A percentile compares a stretch with the other conserved stretches of the same genome.
Evolutionary conservation across 1,284 basidiomycete species (phyloP).

Genomic region (Boletus mariae): DNA sequence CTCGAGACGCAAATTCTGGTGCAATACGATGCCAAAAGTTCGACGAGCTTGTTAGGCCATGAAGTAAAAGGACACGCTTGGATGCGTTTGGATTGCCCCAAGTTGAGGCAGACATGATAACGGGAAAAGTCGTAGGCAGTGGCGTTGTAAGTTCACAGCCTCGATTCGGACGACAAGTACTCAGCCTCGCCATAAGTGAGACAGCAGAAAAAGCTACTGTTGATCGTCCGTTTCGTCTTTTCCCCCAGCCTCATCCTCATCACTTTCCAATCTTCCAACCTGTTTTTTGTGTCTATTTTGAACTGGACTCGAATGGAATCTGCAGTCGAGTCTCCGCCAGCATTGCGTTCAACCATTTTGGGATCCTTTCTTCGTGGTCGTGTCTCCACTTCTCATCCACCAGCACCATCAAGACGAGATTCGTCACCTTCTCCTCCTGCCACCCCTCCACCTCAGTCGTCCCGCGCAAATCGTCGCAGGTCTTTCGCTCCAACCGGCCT

Average conservation of each 20-base stretch:
- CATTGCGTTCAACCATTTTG: conserved; percentile 33
- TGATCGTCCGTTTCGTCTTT: not conserved
- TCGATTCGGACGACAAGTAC: conserved; percentile 8
- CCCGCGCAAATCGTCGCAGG: conserved; percentile 22
- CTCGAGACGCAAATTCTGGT: conserved; percentile 9
- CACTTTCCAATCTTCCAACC: not conserved
- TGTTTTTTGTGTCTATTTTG: not conserved
- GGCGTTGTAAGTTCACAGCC: conserved; percentile 6
- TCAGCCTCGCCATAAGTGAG: conserved; percentile 17
- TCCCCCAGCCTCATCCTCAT: not conserved
- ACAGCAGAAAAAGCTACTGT: conserved; percentile 4
- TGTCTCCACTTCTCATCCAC: conserved; percentile 22
- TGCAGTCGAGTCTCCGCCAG: conserved; percentile 22
- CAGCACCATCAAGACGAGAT: conserved; percentile 9
- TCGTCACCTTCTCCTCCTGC: conserved; percentile 23
- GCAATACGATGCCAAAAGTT: conserved; percentile 11
- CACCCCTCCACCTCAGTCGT: conserved; percentile 3
- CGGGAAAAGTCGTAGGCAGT: not conserved
- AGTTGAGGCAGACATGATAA: not conserved
- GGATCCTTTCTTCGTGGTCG: conserved; percentile 34
- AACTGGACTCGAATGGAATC: conserved; percentile 2
- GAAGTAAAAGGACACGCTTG: conserved; percentile 20
- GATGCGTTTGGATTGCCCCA: conserved; percentile 8
- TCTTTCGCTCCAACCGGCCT: conserved; percentile 25
- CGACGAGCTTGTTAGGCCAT: conserved; percentile 11